These are phyloP conservation scores for Naganishia kalamii DNA, from an alignment of 768 basidiomycete species.

Conservation along the genomic window DNA sequence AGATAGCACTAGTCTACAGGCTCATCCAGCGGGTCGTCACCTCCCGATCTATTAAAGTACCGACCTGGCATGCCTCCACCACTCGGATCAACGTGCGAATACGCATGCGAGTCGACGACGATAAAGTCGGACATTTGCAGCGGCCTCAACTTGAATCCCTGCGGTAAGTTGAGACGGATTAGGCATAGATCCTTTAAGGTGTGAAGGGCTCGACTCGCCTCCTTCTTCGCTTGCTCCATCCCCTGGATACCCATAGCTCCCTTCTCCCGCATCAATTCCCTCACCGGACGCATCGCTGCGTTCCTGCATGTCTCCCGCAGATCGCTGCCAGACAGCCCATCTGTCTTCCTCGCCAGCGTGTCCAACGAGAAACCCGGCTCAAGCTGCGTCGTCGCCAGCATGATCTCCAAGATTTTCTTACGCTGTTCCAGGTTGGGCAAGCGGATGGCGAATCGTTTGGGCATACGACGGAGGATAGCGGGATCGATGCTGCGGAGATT, in stretches of 20 bases:
- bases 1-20: background rate
- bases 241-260: conserved; percentile 50
- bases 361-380: conserved; percentile 59
- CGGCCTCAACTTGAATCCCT: conserved; percentile 75
- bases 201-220: conserved; percentile 42
- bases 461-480: conserved; percentile 62
- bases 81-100: conserved; percentile 41
- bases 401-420: conserved; percentile 72
- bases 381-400: conserved; percentile 72
- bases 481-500: conserved; percentile 43
- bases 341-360: conserved; percentile 61
- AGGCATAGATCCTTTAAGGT: background rate
- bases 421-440: conserved; percentile 74
- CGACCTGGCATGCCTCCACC: conserved; percentile 24
- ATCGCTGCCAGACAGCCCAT: conserved; percentile 81
- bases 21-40: conserved; percentile 9
- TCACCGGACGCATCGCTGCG: conserved; percentile 80
- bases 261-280: conserved; percentile 44
- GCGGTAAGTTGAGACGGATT: background rate
- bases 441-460: conserved; percentile 82
- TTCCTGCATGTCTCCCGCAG: conserved; percentile 84
- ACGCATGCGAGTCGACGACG: conserved; percentile 42
- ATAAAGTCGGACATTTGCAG: conserved; percentile 66
- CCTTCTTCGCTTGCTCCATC: conserved; percentile 50
- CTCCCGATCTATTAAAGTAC: background rate